phyloP scores from a whole-genome alignment of 345 rosid species.

The Ricinus communis region DNA sequence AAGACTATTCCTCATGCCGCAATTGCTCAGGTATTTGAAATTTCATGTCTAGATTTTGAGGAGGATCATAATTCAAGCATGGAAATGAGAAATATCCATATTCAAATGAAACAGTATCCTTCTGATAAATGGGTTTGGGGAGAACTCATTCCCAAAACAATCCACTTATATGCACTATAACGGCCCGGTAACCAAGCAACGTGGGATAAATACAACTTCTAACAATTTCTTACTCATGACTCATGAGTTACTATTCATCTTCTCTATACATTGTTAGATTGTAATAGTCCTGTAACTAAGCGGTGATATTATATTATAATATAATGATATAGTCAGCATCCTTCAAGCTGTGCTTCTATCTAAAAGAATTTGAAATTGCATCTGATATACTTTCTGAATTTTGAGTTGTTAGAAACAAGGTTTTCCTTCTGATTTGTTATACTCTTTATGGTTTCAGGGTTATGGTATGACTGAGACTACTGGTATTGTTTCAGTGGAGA shows the following conservation, averaged over 20 bases:
- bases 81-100: not conserved
- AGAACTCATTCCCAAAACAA: too few species aligned
- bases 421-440: slow-evolving; percentile 12
- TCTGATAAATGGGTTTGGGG: too few species aligned
- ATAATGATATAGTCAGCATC: not conserved
- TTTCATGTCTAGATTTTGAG: not conserved
- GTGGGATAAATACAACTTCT: too few species aligned
- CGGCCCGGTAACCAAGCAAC: too few species aligned
- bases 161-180: too few species aligned
- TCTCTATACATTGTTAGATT: not conserved
- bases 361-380: not conserved
- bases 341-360: not conserved
- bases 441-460: slow-evolving; percentile 52
- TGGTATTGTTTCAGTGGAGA: slow-evolving; percentile 63
- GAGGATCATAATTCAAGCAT: not conserved
- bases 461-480: slow-evolving; percentile 92
- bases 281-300: not conserved
- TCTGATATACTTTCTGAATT: not conserved
- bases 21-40: slow-evolving; percentile 56
- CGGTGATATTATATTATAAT: not conserved
- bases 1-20: slow-evolving; percentile 56
- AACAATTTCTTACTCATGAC: too few species aligned
- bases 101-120: too few species aligned
- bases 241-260: not conserved
- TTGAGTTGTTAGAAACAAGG: slow-evolving; percentile 2